These are phyloP conservation scores for Iris pallida DNA, from an alignment of 116 monocot species.

Conservation along the genomic window DNA sequence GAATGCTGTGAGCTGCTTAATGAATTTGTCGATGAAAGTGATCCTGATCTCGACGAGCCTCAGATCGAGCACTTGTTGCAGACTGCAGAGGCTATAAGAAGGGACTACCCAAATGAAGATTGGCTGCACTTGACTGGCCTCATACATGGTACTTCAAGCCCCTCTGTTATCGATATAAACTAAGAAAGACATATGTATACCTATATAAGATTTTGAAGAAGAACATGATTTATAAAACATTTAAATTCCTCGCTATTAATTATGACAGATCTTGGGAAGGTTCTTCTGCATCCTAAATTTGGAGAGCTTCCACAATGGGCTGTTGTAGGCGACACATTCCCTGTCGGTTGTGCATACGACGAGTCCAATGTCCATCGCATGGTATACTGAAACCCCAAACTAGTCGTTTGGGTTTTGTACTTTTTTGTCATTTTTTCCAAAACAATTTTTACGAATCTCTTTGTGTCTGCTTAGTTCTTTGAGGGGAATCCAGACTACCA, in stretches of 20 bases:
- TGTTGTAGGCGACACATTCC: constrained; percentile 70
- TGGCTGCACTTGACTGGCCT: constrained; percentile 74
- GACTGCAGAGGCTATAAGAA: constrained; percentile 72
- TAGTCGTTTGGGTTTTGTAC: background rate
- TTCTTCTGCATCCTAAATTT: constrained; percentile 57
- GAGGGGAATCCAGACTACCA: constrained; percentile 49
- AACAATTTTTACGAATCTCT: background rate
- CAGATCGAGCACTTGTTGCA: constrained; percentile 79
- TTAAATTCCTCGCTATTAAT: background rate
- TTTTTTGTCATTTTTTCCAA: background rate
- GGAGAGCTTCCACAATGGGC: constrained; percentile 68
- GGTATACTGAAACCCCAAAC: constrained; percentile 7
- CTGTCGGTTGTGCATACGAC: constrained; percentile 66
- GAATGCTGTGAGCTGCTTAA: constrained; percentile 65
- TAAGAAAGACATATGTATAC: too few species aligned
- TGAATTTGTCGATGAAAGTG: constrained; percentile 67
- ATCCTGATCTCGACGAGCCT: constrained; percentile 70
- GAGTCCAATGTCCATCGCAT: constrained; percentile 51
- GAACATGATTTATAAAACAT: too few species aligned
- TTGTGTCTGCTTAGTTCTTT: constrained; percentile 32
- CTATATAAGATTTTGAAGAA: too few species aligned
- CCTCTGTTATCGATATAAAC: too few species aligned
- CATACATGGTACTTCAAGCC: constrained; percentile 39
- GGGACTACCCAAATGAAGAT: constrained; percentile 63
- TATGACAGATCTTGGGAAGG: constrained; percentile 60